These are phyloP conservation scores for Hypomyces rosellus DNA, from an alignment of 2,329 filamentous ascomycete genomes.

Conservation along the genomic window DNA sequence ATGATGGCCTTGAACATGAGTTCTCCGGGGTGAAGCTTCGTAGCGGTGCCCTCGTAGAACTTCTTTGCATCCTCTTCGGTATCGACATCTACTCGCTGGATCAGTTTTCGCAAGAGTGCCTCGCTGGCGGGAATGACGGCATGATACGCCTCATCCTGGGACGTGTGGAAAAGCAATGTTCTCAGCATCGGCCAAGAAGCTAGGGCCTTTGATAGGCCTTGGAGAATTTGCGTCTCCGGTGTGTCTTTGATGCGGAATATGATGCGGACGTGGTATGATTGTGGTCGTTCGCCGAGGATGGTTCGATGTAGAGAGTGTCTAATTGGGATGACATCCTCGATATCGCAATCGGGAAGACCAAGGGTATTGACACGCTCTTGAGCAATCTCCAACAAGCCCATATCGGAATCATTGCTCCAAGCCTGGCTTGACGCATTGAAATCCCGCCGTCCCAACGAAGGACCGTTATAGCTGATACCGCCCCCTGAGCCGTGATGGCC, in stretches of 20 bases:
- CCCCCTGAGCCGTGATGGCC: not conserved
- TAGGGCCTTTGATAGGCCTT: slow-evolving; percentile 23
- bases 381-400: slow-evolving; percentile 9
- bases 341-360: slow-evolving; percentile 16
- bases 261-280: slow-evolving; percentile 29
- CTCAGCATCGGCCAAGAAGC: slow-evolving; percentile 23
- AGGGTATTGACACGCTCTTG: slow-evolving; percentile 6
- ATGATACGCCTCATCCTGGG: slow-evolving; percentile 20
- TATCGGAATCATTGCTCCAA: not conserved
- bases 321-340: slow-evolving; percentile 26
- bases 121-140: slow-evolving; percentile 18
- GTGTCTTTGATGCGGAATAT: slow-evolving; percentile 22
- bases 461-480: too few relatives aligned
- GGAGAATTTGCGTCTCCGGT: slow-evolving; percentile 18
- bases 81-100: slow-evolving; percentile 18
- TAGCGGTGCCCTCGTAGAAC: slow-evolving; percentile 16
- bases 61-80: slow-evolving; percentile 17
- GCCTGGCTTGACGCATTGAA: too few relatives aligned
- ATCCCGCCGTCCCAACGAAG: too few relatives aligned
- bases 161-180: slow-evolving; percentile 19
- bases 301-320: slow-evolving; percentile 24
- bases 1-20: slow-evolving; percentile 27
- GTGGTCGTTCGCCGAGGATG: slow-evolving; percentile 25
- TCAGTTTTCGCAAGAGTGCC: slow-evolving; percentile 20
- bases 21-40: slow-evolving; percentile 14